A percentile compares a stretch with the other conserved stretches of the same genome.
Conservation (phyloP, 345 rosid genomes). For the thale cress (Arabidopsis thaliana) region DNA sequence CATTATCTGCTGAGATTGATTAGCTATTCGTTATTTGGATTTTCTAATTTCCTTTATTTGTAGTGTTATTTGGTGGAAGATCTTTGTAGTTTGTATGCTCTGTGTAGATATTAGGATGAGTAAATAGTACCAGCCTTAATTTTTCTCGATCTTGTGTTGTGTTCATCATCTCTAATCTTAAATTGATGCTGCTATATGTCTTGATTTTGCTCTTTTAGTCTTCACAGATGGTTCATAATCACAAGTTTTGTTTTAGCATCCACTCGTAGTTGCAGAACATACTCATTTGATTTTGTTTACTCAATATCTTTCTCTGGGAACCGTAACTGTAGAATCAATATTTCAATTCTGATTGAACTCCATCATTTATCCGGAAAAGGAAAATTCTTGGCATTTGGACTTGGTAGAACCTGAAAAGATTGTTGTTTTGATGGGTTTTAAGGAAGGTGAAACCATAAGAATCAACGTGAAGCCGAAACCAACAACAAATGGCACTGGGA, state of each 20-base stretch:
- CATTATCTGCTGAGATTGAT: too few relatives aligned
- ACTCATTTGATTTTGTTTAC: not conserved
- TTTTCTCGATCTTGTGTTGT: not conserved
- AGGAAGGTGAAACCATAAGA: constrained; percentile 99
- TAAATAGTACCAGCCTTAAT: not conserved
- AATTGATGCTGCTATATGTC: constrained; percentile 2
- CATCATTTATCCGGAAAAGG: too few relatives aligned
- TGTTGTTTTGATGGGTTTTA: constrained; percentile 34
- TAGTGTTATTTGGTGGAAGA: not conserved
- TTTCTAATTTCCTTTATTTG: not conserved
- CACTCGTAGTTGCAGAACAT: not conserved
- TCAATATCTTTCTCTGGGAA: too few relatives aligned
- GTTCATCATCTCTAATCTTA: constrained; percentile 7
- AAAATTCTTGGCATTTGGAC: not conserved
- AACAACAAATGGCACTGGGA: constrained; percentile 79
- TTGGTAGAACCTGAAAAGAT: not conserved
- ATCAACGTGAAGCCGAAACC: constrained; percentile 94
- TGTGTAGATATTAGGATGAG: not conserved
- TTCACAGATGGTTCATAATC: constrained; percentile 17
- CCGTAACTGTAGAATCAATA: not conserved
- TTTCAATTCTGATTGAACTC: too few relatives aligned
- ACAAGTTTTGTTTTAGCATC: constrained; percentile 13
- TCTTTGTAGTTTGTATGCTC: not conserved
- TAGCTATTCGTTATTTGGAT: too few relatives aligned
- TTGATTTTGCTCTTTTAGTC: not conserved